These are phyloP conservation scores for Diaporthe sp. DNA, from an alignment of 2,329 filamentous ascomycete species.

Conservation along the genomic window DNA sequence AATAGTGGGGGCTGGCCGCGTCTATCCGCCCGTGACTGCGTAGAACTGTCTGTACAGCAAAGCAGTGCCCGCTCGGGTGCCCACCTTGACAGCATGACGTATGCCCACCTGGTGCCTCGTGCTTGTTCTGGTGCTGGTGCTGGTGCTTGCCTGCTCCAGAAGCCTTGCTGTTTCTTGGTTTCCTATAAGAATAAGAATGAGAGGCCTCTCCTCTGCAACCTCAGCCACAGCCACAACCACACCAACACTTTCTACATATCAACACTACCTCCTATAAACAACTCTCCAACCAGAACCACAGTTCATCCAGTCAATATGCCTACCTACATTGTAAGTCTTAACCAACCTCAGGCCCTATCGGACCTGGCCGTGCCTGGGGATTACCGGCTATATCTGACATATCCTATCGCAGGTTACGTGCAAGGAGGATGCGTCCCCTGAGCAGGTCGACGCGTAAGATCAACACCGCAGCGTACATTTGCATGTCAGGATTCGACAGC, in stretches of 20 bases:
- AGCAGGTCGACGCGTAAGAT: conserved; percentile 42
- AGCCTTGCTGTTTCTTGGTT: conserved; percentile 12
- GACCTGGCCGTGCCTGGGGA: neutral
- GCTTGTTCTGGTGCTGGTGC: neutral
- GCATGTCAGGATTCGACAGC: neutral
- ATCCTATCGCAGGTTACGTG: conserved; percentile 77
- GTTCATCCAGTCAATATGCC: conserved; percentile 59
- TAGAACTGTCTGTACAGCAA: conserved; percentile 22
- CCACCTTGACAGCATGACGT: conserved; percentile 40
- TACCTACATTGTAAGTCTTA: conserved; percentile 66
- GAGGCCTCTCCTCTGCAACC: neutral
- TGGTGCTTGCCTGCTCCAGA: conserved; percentile 18
- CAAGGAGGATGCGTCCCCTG: conserved; percentile 70
- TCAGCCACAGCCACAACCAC: neutral
- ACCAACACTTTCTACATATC: neutral
- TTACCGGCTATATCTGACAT: conserved; percentile 14
- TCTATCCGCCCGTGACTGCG: conserved; percentile 27
- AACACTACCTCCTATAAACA: neutral
- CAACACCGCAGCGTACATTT: neutral
- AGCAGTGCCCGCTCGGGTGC: conserved; percentile 43
- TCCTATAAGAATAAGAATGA: conserved; percentile 27
- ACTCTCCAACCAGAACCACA: neutral
- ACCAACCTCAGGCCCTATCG: neutral
- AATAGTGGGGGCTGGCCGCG: conserved; percentile 31
- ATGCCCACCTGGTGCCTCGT: conserved; percentile 31